phyloP scores from a whole-genome alignment of 225 moss, liverwort and hornwort species.

The Antitrichia curtipendula region DNA sequence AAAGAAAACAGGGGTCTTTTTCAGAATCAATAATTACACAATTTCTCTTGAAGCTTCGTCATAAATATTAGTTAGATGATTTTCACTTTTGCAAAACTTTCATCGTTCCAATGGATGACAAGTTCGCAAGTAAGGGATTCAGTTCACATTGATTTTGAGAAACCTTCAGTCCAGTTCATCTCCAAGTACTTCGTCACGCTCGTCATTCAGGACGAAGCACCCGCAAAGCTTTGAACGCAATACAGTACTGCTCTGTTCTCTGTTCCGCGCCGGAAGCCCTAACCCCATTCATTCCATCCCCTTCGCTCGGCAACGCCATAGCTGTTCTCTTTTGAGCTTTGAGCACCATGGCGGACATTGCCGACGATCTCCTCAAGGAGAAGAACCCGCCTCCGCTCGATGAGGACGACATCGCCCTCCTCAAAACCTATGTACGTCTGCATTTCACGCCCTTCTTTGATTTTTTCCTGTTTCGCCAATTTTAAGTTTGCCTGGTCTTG shows the following conservation, averaged over 20 bases:
- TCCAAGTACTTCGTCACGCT: neutral
- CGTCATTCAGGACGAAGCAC: neutral
- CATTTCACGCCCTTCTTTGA: neutral
- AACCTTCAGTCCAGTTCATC: neutral
- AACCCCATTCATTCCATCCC: neutral
- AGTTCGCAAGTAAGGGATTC: neutral
- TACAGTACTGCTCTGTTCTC: neutral
- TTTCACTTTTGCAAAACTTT: neutral
- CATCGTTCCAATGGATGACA: neutral
- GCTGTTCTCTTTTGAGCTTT: neutral
- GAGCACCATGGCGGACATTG: constrained; percentile 42
- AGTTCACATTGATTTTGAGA: neutral
- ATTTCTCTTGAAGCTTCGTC: neutral
- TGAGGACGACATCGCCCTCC: constrained; percentile 94
- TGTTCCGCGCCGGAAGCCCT: neutral
- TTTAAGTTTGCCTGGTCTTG: neutral
- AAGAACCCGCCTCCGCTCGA: constrained; percentile 97
- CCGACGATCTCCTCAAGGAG: constrained; percentile 82
- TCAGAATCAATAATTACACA: neutral
- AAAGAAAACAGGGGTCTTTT: no score
- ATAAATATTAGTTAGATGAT: neutral
- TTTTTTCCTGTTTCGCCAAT: neutral
- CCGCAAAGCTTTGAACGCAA: neutral
- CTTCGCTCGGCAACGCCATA: neutral
- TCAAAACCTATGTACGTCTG: constrained; percentile 83